Conservation (phyloP, 1,284 basidiomycete species). For the Meripilus lineatus region DNA sequence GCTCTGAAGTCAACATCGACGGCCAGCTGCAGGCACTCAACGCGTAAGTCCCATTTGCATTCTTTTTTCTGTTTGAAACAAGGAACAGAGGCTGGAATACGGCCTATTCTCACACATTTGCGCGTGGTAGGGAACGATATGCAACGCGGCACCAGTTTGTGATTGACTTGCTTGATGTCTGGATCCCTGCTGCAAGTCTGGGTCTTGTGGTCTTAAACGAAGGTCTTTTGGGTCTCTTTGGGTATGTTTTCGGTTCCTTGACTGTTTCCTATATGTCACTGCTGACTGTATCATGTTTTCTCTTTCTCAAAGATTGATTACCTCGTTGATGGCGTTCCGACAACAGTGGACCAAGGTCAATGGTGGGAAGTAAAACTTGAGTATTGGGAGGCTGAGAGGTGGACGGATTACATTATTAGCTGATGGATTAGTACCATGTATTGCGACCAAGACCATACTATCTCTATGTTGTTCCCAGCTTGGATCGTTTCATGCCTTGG, state of each 20-base stretch:
- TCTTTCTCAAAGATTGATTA: too few species aligned
- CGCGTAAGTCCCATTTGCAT: conserved; percentile 37
- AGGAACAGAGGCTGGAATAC: conserved; percentile 4
- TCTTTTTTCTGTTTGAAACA: too few species aligned
- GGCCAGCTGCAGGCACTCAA: conserved; percentile 53
- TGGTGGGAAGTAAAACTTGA: conserved; percentile 38
- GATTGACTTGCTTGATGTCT: conserved; percentile 80
- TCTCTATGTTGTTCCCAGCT: too few species aligned
- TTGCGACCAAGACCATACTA: too few species aligned
- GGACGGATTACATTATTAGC: too few species aligned
- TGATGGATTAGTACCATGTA: too few species aligned
- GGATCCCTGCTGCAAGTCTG: conserved; percentile 85
- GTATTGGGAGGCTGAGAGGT: too few species aligned
- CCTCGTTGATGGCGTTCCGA: conserved; percentile 51
- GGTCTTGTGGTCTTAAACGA: conserved; percentile 83
- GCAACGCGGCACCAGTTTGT: conserved; percentile 73
- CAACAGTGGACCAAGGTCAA: conserved; percentile 52
- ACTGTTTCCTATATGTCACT: too few species aligned
- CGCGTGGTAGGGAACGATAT: conserved; percentile 51
- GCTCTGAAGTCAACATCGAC: conserved; percentile 64
- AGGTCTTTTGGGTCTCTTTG: conserved; percentile 78
- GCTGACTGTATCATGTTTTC: too few species aligned
- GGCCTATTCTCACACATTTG: too few species aligned
- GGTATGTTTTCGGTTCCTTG: conserved; percentile 63
- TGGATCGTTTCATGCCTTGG: too few species aligned